Evolutionary conservation across 2,329 filamentous ascomycete species (phyloP).

Genomic region (Hysterium pulicare): DNA sequence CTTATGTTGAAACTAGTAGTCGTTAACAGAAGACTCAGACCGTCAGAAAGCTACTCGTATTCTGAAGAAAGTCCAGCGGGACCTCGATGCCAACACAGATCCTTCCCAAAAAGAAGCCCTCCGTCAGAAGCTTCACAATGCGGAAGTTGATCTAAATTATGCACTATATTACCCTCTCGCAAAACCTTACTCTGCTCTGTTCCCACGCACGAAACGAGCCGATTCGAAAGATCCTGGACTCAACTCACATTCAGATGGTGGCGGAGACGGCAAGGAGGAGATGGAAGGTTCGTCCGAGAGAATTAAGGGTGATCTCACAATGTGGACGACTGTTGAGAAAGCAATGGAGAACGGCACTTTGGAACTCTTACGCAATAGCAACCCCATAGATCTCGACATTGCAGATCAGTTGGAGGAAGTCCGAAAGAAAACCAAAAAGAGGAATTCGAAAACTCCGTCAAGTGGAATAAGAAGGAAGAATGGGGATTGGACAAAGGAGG

Average conservation of each 20-base stretch:
- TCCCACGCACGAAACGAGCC: slow-evolving; percentile 31
- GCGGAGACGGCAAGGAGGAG: slow-evolving; percentile 26
- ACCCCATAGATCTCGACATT: slow-evolving; percentile 13
- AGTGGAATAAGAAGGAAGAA: slow-evolving; percentile 11
- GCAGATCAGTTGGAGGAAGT: slow-evolving; percentile 5
- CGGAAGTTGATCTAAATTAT: slow-evolving; percentile 73
- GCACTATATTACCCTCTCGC: slow-evolving; percentile 68
- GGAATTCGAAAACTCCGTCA: slow-evolving; percentile 6
- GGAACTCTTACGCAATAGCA: slow-evolving; percentile 55
- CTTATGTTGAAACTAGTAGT: slow-evolving; percentile 2
- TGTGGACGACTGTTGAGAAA: slow-evolving; percentile 67
- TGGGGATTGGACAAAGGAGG: slow-evolving; percentile 18
- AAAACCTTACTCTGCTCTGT: slow-evolving; percentile 65
- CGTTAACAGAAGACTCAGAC: slow-evolving; percentile 45
- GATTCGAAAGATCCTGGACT: slow-evolving; percentile 13
- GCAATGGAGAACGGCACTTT: slow-evolving; percentile 59
- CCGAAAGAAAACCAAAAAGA: slow-evolving; percentile 10
- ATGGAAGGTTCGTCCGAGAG: slow-evolving; percentile 35
- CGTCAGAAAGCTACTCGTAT: slow-evolving; percentile 68
- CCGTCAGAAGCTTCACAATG: slow-evolving; percentile 59
- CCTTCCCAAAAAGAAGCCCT: slow-evolving; percentile 54
- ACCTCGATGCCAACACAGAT: slow-evolving; percentile 49
- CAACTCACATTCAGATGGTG: slow-evolving; percentile 18
- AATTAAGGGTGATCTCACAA: slow-evolving; percentile 51
- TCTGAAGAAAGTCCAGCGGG: slow-evolving; percentile 62